These are phyloP conservation scores for Pistacia integerrima DNA, from an alignment of 345 rosid species.

Conservation along the genomic window DNA sequence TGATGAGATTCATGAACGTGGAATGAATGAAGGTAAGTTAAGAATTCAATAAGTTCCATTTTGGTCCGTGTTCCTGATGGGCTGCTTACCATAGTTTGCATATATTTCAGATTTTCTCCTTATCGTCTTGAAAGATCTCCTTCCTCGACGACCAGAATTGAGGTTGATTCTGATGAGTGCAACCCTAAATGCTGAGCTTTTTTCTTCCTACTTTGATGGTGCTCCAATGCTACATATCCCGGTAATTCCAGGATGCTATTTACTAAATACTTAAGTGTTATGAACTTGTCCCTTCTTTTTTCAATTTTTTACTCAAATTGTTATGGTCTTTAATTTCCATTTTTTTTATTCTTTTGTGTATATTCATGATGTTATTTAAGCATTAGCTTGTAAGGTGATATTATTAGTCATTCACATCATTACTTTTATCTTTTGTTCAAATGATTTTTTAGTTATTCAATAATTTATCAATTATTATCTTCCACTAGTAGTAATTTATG, in stretches of 20 bases:
- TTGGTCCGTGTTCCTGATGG: slow-evolving; percentile 13
- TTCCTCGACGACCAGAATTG: slow-evolving; percentile 88
- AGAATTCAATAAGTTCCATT: slow-evolving; percentile 15
- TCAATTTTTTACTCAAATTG: background rate
- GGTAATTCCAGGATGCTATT: slow-evolving; percentile 46
- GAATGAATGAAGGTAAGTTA: slow-evolving; percentile 95
- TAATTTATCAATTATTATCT: background rate
- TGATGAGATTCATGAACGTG: slow-evolving; percentile 99
- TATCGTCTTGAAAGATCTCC: slow-evolving; percentile 90
- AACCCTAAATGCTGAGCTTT: slow-evolving; percentile 92
- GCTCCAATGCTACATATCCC: slow-evolving; percentile 94
- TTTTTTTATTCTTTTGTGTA: background rate
- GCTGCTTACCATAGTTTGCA: slow-evolving; percentile 23
- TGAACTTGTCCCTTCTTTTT: background rate
- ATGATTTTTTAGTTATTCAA: background rate
- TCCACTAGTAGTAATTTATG: background rate
- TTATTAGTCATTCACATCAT: background rate
- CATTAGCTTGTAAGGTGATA: background rate
- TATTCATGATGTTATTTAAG: background rate
- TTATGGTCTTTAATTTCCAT: background rate
- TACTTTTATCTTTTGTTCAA: background rate
- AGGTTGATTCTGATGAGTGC: slow-evolving; percentile 98
- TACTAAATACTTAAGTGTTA: slow-evolving; percentile 5
- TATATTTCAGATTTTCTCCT: slow-evolving; percentile 83
- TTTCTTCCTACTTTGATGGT: slow-evolving; percentile 85